Conservation (phyloP, 1,284 basidiomycete species). For the Rhodotorula sp. region DNA sequence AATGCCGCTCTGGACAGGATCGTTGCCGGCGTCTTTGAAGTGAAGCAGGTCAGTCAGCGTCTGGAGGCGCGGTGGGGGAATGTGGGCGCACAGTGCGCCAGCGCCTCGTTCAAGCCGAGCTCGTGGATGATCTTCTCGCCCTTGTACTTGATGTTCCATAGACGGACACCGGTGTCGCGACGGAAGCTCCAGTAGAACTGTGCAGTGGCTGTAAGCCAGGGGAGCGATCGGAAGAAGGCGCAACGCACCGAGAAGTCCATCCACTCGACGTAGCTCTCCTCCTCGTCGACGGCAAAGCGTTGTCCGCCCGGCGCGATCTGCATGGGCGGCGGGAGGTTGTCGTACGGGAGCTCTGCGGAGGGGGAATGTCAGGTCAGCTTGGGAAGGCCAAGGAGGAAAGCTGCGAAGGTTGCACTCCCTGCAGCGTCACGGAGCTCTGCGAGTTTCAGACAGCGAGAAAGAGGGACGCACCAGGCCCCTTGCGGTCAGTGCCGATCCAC, state of each 20-base stretch:
- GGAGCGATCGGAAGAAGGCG: neutral
- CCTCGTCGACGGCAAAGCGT: slow-evolving; percentile 49
- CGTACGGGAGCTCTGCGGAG: slow-evolving; percentile 39
- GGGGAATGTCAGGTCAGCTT: neutral
- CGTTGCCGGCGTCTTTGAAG: slow-evolving; percentile 33
- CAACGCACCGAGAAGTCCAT: slow-evolving; percentile 24
- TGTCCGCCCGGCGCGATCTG: slow-evolving; percentile 48
- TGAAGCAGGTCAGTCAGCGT: neutral
- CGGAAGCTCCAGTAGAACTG: slow-evolving; percentile 49
- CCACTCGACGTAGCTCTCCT: slow-evolving; percentile 48
- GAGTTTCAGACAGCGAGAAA: too few relatives aligned
- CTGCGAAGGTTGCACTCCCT: too few relatives aligned
- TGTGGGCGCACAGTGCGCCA: slow-evolving; percentile 40
- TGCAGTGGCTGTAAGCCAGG: slow-evolving; percentile 2
- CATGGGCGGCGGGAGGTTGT: slow-evolving; percentile 47
- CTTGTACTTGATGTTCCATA: slow-evolving; percentile 67
- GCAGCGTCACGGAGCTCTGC: too few relatives aligned
- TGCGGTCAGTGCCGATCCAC: slow-evolving; percentile 47
- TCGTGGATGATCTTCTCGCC: slow-evolving; percentile 66
- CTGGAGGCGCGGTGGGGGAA: too few relatives aligned
- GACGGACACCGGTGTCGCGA: slow-evolving; percentile 56
- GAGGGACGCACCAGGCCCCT: slow-evolving; percentile 8
- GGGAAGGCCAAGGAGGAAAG: neutral
- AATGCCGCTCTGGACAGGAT: slow-evolving; percentile 46
- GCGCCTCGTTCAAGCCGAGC: slow-evolving; percentile 52